These are phyloP conservation scores for Fistulifera pelliculosa DNA, from an alignment of 108 stramenopile genomes.

Conservation along the genomic window DNA sequence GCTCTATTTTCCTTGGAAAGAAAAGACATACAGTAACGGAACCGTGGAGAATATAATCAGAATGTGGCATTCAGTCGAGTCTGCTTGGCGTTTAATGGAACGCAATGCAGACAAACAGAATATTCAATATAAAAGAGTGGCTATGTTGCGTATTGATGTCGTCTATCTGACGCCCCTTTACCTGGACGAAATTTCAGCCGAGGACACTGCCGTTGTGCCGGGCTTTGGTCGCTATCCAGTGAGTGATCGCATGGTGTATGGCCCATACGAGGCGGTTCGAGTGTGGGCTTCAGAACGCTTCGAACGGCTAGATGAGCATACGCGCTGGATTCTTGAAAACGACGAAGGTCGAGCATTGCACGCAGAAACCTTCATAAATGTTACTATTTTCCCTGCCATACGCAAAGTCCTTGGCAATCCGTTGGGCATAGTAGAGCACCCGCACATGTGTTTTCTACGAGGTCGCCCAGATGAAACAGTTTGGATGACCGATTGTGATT, in stretches of 20 bases:
- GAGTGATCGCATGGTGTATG: slow-evolving; percentile 51
- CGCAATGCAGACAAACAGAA: neutral
- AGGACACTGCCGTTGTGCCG: slow-evolving; percentile 25
- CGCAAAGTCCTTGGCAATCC: slow-evolving; percentile 3
- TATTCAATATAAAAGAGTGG: slow-evolving; percentile 15
- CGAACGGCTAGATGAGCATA: slow-evolving; percentile 21
- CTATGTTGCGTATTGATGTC: slow-evolving; percentile 26
- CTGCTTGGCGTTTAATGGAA: slow-evolving; percentile 16
- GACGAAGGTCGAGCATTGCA: slow-evolving; percentile 27
- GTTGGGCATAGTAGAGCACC: slow-evolving; percentile 3
- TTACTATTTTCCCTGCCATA: slow-evolving; percentile 21
- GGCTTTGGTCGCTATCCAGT: slow-evolving; percentile 22
- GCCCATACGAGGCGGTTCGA: slow-evolving; percentile 33
- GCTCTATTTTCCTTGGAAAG: slow-evolving; percentile 29
- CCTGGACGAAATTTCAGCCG: slow-evolving; percentile 11
- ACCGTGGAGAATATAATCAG: slow-evolving; percentile 22
- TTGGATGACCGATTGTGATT: slow-evolving; percentile 18
- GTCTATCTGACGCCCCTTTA: slow-evolving; percentile 15
- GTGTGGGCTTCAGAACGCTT: slow-evolving; percentile 52
- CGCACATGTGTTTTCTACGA: slow-evolving; percentile 26
- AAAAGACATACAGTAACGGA: slow-evolving; percentile 7
- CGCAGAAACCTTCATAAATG: slow-evolving; percentile 27
- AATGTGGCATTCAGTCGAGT: slow-evolving; percentile 25
- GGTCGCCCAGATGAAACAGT: slow-evolving; percentile 26
- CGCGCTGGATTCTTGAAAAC: neutral